Evolutionary conservation across 352 stramenopile species (phyloP), one percentile per base, ranked within the genome.

Genomic region (Pythium monospermum): DNA sequence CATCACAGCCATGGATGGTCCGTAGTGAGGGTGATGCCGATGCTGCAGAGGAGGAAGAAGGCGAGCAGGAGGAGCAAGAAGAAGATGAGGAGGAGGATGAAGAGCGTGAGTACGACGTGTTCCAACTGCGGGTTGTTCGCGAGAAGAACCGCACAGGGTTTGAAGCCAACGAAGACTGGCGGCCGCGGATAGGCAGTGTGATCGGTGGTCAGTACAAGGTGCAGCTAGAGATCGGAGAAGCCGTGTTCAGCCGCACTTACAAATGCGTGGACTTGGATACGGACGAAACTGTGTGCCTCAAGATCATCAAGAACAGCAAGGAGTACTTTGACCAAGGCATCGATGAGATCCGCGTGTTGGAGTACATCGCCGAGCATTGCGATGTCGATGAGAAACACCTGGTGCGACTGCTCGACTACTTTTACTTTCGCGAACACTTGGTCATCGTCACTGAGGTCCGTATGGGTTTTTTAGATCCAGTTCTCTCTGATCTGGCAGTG

Each of bases 261-360:
- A 91, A 91, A 46, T 85, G 78, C 28, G 46, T 71, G 6, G 79
- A 93, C 54, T 71, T 64, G 21, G 66, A 31, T 1, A 83, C 64
- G 15, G 66, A 92, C 44, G 59, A 94, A 49, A 71, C 83, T 43
- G 95, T 99, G 39, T 98, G 95, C 54, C 65, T 98, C 22, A 99
- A 99, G 64, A 93, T 99, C 25, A 98, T 99, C 68, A 99, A 99
- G 70, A 99, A 99, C 75, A 98, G 95, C 50, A 99, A 99, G 68
- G 96, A 99, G 57, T 99, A 98, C 68, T 98, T 99, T 61, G 97
- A 99, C 57, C 97, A 99, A 69, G 82, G 81, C 4, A 61, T 93
- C 22, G 82, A 93, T 43, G 82, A 93, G 27, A 88, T 93, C 40
- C 76, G 80, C 4, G 56, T 93, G 15, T 63, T 93, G 11, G 64